Conservation (phyloP, 129 eudicot species). For the Tagetes erecta region DNA sequence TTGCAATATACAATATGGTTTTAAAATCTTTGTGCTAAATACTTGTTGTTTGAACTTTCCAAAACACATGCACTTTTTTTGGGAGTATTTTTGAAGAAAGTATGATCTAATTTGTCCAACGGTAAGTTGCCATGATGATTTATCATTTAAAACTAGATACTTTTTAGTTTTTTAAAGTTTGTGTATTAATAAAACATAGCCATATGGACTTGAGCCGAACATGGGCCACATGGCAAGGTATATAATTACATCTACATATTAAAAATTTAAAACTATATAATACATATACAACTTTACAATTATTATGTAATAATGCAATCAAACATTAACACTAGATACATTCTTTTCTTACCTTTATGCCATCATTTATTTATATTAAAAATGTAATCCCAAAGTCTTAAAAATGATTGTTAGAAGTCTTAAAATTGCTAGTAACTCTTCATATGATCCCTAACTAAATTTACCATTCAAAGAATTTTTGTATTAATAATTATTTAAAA, state of each 20-base stretch:
- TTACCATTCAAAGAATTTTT: background rate
- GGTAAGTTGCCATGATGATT: constrained; percentile 14
- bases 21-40: constrained; percentile 26
- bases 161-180: background rate
- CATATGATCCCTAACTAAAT: background rate
- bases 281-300: constrained; percentile 6
- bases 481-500: background rate
- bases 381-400: background rate
- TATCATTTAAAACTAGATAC: constrained; percentile 11
- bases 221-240: constrained; percentile 21
- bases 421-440: background rate
- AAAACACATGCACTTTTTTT: constrained; percentile 13
- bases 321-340: constrained; percentile 37
- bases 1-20: background rate
- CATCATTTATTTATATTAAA: background rate
- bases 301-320: constrained; percentile 30
- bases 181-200: background rate
- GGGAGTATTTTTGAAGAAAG: constrained; percentile 16
- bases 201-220: constrained; percentile 21
- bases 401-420: background rate
- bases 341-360: constrained; percentile 2
- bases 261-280: background rate
- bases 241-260: constrained; percentile 23
- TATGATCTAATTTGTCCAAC: constrained; percentile 23
- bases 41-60: constrained; percentile 29